phyloP scores from a whole-genome alignment of 2,329 filamentous ascomycete species.

The Monilinia fructicola region DNA sequence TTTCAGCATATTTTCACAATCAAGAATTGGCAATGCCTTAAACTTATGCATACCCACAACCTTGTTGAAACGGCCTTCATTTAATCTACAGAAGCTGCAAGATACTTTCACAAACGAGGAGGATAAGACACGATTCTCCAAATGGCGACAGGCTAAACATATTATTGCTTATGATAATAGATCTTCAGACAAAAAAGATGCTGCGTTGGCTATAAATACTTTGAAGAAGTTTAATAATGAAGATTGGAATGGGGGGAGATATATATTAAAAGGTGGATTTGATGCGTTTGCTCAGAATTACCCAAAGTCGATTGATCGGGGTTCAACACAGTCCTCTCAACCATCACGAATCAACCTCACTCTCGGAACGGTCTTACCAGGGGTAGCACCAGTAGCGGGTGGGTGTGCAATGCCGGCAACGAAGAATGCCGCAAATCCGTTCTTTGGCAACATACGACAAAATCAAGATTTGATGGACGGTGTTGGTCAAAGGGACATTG shows the following conservation, averaged over 20 bases:
- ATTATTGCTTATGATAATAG: conserved; percentile 86
- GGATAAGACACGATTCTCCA: conserved; percentile 70
- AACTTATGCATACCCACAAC: conserved; percentile 96
- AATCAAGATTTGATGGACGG: conserved; percentile 94
- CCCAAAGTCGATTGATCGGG: conserved; percentile 61
- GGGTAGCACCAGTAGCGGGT: conserved; percentile 77
- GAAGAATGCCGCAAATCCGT: conserved; percentile 73
- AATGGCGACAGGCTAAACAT: conserved; percentile 70
- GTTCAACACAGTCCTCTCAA: conserved; percentile 42
- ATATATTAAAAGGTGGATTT: conserved; percentile 82
- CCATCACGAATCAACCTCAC: conserved; percentile 50
- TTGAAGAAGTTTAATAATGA: conserved; percentile 90
- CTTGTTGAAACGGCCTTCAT: conserved; percentile 84
- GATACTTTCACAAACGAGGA: conserved; percentile 76
- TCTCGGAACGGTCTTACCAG: conserved; percentile 48
- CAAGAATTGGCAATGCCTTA: conserved; percentile 75
- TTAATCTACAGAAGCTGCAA: conserved; percentile 82
- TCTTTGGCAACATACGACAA: conserved; percentile 94
- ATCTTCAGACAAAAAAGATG: conserved; percentile 77
- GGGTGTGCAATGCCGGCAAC: conserved; percentile 78
- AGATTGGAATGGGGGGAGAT: conserved; percentile 71
- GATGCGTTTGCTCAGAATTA: conserved; percentile 67
- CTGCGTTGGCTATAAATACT: conserved; percentile 76
- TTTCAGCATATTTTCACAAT: conserved; percentile 74
- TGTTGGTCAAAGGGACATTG: conserved; percentile 75